Evolutionary conservation across 2,329 filamentous ascomycete species (phyloP).

Genomic region (Chaetomiaceae sp.): DNA sequence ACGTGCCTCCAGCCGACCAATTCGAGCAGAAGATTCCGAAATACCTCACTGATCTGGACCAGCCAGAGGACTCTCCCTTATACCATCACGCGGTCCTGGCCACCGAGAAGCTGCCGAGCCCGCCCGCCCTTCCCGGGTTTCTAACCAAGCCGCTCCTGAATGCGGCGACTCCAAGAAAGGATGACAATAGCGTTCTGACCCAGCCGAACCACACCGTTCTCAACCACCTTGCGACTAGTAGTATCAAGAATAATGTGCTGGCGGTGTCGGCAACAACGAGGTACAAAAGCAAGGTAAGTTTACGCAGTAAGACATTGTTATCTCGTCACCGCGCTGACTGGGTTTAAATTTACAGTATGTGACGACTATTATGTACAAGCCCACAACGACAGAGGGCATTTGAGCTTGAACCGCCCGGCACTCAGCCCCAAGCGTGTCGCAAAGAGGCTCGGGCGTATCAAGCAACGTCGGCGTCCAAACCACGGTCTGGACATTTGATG

Average conservation of each 20-base stretch:
- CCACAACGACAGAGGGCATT: constrained; percentile 58
- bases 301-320: neutral
- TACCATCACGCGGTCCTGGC: constrained; percentile 73
- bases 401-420: constrained; percentile 5
- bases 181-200: constrained; percentile 93
- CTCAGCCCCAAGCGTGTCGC: neutral
- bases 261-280: constrained; percentile 96
- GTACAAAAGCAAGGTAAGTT: constrained; percentile 81
- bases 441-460: neutral
- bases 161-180: constrained; percentile 85
- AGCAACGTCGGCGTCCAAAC: neutral
- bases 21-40: constrained; percentile 75
- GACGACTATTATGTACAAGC: constrained; percentile 96
- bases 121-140: constrained; percentile 84
- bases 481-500: neutral
- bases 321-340: constrained; percentile 22
- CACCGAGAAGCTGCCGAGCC: constrained; percentile 73
- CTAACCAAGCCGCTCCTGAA: constrained; percentile 93
- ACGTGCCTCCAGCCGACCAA: constrained; percentile 50
- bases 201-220: constrained; percentile 97
- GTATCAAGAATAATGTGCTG: constrained; percentile 93
- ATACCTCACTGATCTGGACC: constrained; percentile 83
- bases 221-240: constrained; percentile 94
- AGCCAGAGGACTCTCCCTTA: constrained; percentile 68
- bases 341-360: constrained; percentile 68